phyloP scores from a whole-genome alignment of 2,329 filamentous ascomycete species.

The Paracoccidioides brasiliensis region DNA sequence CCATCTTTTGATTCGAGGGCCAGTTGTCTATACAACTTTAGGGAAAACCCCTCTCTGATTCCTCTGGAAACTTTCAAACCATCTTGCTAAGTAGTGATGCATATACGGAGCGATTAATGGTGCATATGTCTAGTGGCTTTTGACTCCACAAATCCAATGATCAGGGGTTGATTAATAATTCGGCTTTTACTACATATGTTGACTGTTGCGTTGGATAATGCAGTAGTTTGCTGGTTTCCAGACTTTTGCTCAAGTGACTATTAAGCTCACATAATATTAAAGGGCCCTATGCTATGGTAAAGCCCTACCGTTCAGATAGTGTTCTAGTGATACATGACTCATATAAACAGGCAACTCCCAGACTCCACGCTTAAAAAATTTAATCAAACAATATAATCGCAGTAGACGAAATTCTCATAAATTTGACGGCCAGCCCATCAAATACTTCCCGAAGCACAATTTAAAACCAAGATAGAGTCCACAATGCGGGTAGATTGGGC shows the following conservation, averaged over 20 bases:
- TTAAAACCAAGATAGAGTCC: constrained; percentile 93
- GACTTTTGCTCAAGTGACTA: neutral
- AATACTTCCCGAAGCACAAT: constrained; percentile 10
- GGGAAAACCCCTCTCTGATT: too few relatives aligned
- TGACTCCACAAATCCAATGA: too few relatives aligned
- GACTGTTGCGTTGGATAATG: too few relatives aligned
- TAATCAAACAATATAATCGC: constrained; percentile 2
- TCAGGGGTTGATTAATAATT: too few relatives aligned
- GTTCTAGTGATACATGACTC: neutral
- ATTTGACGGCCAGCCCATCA: neutral
- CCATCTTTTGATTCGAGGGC: neutral
- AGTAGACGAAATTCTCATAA: neutral
- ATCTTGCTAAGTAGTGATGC: too few relatives aligned
- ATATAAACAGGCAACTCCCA: neutral
- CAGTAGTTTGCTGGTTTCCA: neutral
- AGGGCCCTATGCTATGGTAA: neutral
- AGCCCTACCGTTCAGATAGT: neutral
- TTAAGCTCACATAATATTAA: neutral
- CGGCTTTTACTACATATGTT: too few relatives aligned
- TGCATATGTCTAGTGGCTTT: too few relatives aligned
- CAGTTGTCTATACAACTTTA: neutral
- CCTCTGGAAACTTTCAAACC: too few relatives aligned
- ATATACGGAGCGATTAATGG: too few relatives aligned
- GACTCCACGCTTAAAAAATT: constrained; percentile 3
- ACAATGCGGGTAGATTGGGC: constrained; percentile 80